A percentile compares a stretch with the other conserved stretches of the same genome.
Evolutionary conservation across 805 yeast species (phyloP).

Genomic region (Metschnikowia picachoensis): DNA sequence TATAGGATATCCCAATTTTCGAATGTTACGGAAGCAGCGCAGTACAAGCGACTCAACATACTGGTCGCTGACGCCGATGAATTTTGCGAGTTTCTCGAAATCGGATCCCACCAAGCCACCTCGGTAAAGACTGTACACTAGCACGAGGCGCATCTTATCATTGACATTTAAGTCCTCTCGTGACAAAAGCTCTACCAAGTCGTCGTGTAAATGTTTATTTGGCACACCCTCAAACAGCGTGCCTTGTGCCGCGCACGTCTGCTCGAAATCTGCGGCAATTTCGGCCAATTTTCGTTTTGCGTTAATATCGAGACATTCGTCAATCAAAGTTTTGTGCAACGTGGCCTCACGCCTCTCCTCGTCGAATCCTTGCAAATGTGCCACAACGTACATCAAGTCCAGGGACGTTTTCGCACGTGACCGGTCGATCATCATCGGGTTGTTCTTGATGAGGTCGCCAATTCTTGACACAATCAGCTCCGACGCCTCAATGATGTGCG

Average conservation of each 20-base stretch:
- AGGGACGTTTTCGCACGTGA: conserved; percentile 59
- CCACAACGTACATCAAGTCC: conserved; percentile 73
- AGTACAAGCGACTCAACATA: conserved; percentile 57
- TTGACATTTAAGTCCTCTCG: conserved; percentile 47
- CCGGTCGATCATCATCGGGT: conserved; percentile 72
- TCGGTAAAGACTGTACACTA: conserved; percentile 73
- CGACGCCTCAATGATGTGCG: conserved; percentile 71
- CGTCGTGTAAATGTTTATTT: conserved; percentile 56
- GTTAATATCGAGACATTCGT: conserved; percentile 60
- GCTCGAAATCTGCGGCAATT: conserved; percentile 78
- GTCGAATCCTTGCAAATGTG: conserved; percentile 63
- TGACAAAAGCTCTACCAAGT: conserved; percentile 52
- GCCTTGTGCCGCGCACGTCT: conserved; percentile 72
- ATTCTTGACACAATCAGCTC: conserved; percentile 56
- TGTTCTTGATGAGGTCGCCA: conserved; percentile 62
- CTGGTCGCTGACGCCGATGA: conserved; percentile 40
- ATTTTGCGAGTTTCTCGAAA: conserved; percentile 62
- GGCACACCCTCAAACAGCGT: conserved; percentile 62
- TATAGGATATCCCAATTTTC: conserved; percentile 53
- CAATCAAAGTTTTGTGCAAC: conserved; percentile 58
- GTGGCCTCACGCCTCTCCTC: conserved; percentile 59
- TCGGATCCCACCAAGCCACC: conserved; percentile 79
- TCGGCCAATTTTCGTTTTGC: conserved; percentile 59
- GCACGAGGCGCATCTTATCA: conserved; percentile 72
- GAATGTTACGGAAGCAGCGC: conserved; percentile 40